Base-by-base conservation (phyloP, 768 basidiomycete genomes). In the Mycena crocata region DNA sequence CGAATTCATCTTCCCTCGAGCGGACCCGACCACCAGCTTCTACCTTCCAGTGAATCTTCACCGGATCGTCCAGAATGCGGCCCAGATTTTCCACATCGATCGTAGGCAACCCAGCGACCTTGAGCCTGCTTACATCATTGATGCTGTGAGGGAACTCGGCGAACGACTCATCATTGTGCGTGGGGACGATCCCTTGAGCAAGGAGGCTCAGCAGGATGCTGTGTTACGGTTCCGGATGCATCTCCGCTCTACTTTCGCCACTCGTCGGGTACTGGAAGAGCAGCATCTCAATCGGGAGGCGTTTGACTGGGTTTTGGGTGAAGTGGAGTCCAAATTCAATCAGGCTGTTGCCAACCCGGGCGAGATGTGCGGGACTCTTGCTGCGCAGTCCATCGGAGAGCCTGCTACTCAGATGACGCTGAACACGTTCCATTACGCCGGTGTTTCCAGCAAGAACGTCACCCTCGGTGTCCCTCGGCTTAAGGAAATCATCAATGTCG, bases 381-480 rank as follows among this genome's bases (percentile, higher is more conserved):
- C 97, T 39, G 98, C 98, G 0, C 98, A 99, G 81, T 99, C 98
- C 0, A 99, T 99, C 70, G 98, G 98, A 79, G 98, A 99, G 83
- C 98, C 98, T 0, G 98, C 98, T 5, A 99, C 98, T 0, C 98
- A 99, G 81, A 99, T 99, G 98, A 99, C 98, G 8, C 80, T 99
- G 64, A 99, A 99, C 79, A 99, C 97, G 0, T 99, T 99, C 93
- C 98, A 99, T 81, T 99, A 98, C 77, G 98, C 98, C 66, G 98
- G 98, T 91, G 98, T 99, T 28, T 97, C 98, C n/a, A 95, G 93
- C 75, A 99, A 99, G 83, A 98, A 98, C 80, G 98, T 99, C 54
- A 99, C 98, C 0, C 94, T 99, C 64, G 98, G 98, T 90, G 98
- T 99, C 2, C 98, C 98, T 2, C 96, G 98, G 79, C 79, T 99